Conservation (phyloP, 2,329 filamentous ascomycete species). For the Talaromyces sp. region DNA sequence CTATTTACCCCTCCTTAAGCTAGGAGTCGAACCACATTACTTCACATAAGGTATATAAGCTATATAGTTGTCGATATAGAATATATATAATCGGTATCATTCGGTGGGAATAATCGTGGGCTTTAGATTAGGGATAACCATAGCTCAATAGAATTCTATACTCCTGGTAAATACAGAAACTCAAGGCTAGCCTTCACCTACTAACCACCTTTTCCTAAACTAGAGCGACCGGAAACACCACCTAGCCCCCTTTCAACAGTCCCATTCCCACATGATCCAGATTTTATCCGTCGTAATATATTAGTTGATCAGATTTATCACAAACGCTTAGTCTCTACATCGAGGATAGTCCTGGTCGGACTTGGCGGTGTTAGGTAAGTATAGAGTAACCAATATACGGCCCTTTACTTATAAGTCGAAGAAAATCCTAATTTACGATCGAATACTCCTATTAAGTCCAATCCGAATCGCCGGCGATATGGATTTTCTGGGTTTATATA, state of each 20-base stretch:
- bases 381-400: too few species aligned
- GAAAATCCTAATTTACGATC: conserved; percentile 43
- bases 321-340: too few species aligned
- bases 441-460: conserved; percentile 39
- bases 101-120: conserved; percentile 2
- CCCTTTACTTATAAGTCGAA: conserved; percentile 8
- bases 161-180: background rate
- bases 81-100: conserved; percentile 3
- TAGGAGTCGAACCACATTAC: background rate
- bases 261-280: too few species aligned
- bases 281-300: too few species aligned
- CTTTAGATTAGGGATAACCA: conserved; percentile 1
- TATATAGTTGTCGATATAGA: background rate
- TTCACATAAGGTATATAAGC: background rate
- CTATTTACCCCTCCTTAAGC: background rate
- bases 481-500: conserved; percentile 43
- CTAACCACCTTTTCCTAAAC: too few species aligned
- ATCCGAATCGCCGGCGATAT: conserved; percentile 28
- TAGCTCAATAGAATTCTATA: conserved; percentile 3
- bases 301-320: too few species aligned
- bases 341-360: too few species aligned
- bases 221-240: too few species aligned
- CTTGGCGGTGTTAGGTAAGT: too few species aligned
- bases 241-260: too few species aligned
- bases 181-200: too few species aligned